Base-by-base conservation (phyloP, 2,329 filamentous ascomycete genomes). In the Neofusicoccum umdonicola region DNA sequence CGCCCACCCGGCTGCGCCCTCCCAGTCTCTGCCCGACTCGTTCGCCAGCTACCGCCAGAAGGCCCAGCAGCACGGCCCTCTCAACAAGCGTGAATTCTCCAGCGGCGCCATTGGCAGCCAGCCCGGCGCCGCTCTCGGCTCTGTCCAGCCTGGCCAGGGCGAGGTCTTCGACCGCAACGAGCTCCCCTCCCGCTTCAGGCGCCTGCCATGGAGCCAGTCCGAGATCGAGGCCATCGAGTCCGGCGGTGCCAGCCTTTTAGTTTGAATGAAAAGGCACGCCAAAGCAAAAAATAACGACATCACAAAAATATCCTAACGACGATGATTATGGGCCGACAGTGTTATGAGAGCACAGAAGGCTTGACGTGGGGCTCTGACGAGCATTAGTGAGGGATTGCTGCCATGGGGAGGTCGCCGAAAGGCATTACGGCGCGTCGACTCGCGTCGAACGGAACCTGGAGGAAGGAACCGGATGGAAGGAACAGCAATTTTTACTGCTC, bases 141-240 rank as follows among this genome's bases (percentile, higher is more conserved):
- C 90, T 12, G 83, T 98, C 67, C 76, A 85, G 69, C 85, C 93
- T 42, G 84, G 85, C 66, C 79, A 87, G 72, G 94, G 94, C 70
- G 82, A 92, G 77, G 92, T 85, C 79, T 97, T 97, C 76, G 95
- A 98, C 79, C 88, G 93, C 71, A 91, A 87, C 71, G 91, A 99
- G 80, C 88, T 99, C 27, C 94, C 95, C 17, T 77, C 83, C 68
- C 87, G 94, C 72, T 99, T 97, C 86, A 87, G 89, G 73, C 86
- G 92, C 69, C 82, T 86, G 56, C 85, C 87, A 12, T 90, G 93
- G 80, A 89, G 86, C 42, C 79, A 88, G 71, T 88, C 88, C 48
- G 95, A 99, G 85, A 99, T 99, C 66, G 95, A 98, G 78, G 93
- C 93, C 22, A 86, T 99, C 73, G 93, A 97, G 86, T 95, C 92